Percentiles rank a stretch among this genome's conserved stretches.
Conservation (phyloP, 2,329 filamentous ascomycete genomes). For the Fusarium sp. region DNA sequence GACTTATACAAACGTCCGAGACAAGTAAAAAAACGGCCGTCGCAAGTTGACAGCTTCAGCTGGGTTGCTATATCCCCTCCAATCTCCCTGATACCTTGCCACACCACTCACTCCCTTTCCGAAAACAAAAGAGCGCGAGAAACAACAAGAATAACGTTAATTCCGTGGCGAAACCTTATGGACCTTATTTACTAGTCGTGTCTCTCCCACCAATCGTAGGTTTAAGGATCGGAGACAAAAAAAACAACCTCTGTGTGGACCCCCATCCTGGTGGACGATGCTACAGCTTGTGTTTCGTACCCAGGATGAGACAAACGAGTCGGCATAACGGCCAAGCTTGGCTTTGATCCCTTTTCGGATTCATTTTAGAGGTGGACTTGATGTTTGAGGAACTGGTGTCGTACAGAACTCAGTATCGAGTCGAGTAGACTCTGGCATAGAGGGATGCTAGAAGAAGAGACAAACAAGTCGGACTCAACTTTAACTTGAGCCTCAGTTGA, state of each 20-base stretch:
- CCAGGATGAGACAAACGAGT: conserved; percentile 15
- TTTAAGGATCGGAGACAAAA: not conserved
- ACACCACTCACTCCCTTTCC: too few species aligned
- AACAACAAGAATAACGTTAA: conserved; percentile 7
- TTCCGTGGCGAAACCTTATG: not conserved
- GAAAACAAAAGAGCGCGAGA: too few species aligned
- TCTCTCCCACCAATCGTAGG: conserved; percentile 3
- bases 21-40: not conserved
- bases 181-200: not conserved
- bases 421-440: too few species aligned
- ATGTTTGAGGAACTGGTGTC: too few species aligned
- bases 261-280: conserved; percentile 30
- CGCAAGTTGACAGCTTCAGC: not conserved
- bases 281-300: conserved; percentile 30
- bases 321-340: conserved; percentile 19
- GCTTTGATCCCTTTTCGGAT: conserved; percentile 5
- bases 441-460: not conserved
- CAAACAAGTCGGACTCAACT: not conserved
- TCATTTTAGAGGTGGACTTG: not conserved
- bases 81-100: conserved; percentile 2
- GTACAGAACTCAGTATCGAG: too few species aligned
- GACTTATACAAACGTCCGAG: not conserved
- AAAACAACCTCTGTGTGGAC: not conserved
- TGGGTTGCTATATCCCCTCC: not conserved
- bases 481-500: not conserved